Conservation (phyloP, 2,329 filamentous ascomycete genomes). For the Eutypa lata region DNA sequence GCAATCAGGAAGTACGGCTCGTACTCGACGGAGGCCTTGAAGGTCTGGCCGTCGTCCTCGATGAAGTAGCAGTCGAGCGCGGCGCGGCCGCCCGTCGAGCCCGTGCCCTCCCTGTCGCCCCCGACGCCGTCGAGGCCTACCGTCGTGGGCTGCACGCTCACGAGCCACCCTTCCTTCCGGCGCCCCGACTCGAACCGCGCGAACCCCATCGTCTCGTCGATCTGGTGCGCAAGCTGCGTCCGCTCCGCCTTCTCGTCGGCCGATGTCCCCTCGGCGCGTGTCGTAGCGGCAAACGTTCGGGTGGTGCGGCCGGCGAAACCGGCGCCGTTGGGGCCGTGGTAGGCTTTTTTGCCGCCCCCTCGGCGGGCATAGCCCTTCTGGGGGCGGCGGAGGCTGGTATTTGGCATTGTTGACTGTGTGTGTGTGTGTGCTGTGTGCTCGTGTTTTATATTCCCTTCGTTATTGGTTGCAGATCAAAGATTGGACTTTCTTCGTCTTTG, state of each 20-base stretch:
- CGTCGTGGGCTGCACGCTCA: slow-evolving; percentile 88
- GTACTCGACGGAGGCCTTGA: slow-evolving; percentile 95
- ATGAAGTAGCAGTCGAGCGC: slow-evolving; percentile 98
- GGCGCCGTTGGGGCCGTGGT: slow-evolving; percentile 66
- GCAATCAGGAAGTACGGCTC: slow-evolving; percentile 95
- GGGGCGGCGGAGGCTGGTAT: slow-evolving; percentile 57
- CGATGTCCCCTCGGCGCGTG: slow-evolving; percentile 80
- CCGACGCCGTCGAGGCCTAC: slow-evolving; percentile 73
- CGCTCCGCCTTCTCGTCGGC: slow-evolving; percentile 91
- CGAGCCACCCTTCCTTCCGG: slow-evolving; percentile 81
- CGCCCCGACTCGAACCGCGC: slow-evolving; percentile 84
- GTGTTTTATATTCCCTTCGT: neutral
- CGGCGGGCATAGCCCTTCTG: slow-evolving; percentile 67
- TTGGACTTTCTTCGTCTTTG: too few relatives aligned
- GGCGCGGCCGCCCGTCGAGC: slow-evolving; percentile 69
- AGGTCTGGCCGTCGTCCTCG: slow-evolving; percentile 80
- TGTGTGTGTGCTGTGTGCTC: neutral
- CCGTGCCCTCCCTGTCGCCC: slow-evolving; percentile 32
- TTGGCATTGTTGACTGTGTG: slow-evolving; percentile 47
- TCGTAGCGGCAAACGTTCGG: slow-evolving; percentile 75
- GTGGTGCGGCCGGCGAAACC: slow-evolving; percentile 50
- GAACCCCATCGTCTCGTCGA: slow-evolving; percentile 96
- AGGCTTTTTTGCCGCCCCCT: slow-evolving; percentile 63
- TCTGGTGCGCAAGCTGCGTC: slow-evolving; percentile 75
- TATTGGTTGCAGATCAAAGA: neutral